Conservation (phyloP, 192 early-diverging fungal species). For the Entomortierella beljakovae region DNA sequence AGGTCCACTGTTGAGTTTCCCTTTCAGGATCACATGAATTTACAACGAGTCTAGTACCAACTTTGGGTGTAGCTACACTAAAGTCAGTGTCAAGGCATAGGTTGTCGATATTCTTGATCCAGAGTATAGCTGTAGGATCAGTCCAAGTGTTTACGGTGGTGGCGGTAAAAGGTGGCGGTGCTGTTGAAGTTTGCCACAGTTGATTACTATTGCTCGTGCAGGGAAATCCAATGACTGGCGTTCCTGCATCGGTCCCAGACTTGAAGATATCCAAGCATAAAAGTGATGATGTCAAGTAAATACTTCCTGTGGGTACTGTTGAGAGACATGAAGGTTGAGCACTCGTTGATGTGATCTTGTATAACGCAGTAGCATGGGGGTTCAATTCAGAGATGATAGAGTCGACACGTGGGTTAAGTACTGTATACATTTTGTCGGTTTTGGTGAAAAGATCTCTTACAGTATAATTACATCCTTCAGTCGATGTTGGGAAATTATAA, state of each 20-base stretch:
- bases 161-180: conserved; percentile 24
- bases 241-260: conserved; percentile 2
- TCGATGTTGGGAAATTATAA: conserved; percentile 17
- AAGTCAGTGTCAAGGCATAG: conserved; percentile 24
- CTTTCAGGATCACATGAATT: conserved; percentile 27
- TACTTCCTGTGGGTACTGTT: conserved; percentile 22
- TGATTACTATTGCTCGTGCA: conserved; percentile 37
- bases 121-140: conserved; percentile 11
- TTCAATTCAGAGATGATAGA: conserved; percentile 5
- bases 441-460: conserved; percentile 38
- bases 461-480: conserved; percentile 12
- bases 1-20: conserved; percentile 44
- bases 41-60: conserved; percentile 19
- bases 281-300: conserved; percentile 43
- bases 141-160: neutral
- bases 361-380: conserved; percentile 31
- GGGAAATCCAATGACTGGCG: conserved; percentile 7
- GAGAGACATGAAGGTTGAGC: conserved; percentile 9
- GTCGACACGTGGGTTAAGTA: conserved; percentile 18
- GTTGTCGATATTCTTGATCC: conserved; percentile 47
- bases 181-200: conserved; percentile 31
- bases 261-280: conserved; percentile 29
- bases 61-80: neutral
- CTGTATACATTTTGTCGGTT: conserved; percentile 17
- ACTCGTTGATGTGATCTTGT: conserved; percentile 17